A percentile compares a stretch with the other conserved stretches of the same genome.
phyloP scores from a whole-genome alignment of 169 alveolate genomes.

The Plasmodium relictum region DNA sequence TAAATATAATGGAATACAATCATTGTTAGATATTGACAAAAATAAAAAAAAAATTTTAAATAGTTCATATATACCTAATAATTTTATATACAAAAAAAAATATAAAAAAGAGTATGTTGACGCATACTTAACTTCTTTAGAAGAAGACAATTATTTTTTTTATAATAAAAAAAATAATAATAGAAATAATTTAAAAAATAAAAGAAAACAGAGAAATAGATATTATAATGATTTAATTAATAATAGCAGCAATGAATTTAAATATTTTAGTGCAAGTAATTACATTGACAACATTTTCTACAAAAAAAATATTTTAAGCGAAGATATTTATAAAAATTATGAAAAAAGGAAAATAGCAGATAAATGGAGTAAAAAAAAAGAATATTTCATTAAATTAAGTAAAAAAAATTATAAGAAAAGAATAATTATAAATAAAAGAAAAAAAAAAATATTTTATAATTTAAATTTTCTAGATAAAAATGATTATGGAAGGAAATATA shows the following conservation, averaged over 20 bases:
- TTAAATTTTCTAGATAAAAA: background rate
- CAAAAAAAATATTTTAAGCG: background rate
- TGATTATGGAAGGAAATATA: background rate
- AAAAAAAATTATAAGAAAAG: constrained; percentile 16
- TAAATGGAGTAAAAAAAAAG: background rate
- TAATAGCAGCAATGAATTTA: background rate
- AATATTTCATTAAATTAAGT: background rate
- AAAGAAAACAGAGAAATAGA: background rate
- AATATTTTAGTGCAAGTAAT: background rate
- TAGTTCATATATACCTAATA: constrained; percentile 3
- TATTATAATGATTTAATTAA: background rate
- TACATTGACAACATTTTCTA: background rate
- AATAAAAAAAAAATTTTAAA: constrained; percentile 5
- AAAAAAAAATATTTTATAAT: background rate
- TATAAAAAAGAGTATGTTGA: constrained; percentile 6
- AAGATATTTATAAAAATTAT: background rate
- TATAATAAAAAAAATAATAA: constrained; percentile 2
- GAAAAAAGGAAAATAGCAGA: constrained; percentile 10
- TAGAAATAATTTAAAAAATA: constrained; percentile 7
- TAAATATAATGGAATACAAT: constrained; percentile 23
- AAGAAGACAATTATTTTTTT: background rate
- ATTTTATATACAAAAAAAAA: background rate
- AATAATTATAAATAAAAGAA: background rate
- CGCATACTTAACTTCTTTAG: background rate
- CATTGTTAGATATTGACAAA: constrained; percentile 13